Conservation (phyloP, 1,284 basidiomycete species). For the Ceratobasidium sp. region DNA sequence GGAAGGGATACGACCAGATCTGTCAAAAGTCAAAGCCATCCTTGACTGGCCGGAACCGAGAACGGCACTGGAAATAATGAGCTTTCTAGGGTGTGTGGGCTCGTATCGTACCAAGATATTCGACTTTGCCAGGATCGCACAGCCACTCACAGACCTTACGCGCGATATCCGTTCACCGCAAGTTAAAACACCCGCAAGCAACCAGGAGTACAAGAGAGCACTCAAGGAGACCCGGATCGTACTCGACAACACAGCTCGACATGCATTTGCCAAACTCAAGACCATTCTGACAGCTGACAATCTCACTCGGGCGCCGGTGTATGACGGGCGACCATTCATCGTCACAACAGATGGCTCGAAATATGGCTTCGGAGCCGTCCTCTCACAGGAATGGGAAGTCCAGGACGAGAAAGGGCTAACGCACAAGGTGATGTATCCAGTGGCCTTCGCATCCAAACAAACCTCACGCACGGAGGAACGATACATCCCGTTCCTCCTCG, state of each 20-base stretch:
- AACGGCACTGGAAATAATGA: constrained; percentile 44
- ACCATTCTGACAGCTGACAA: constrained; percentile 47
- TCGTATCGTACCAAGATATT: constrained; percentile 48
- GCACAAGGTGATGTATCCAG: constrained; percentile 34
- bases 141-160: constrained; percentile 47
- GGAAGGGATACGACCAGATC: constrained; percentile 48
- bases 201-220: constrained; percentile 36
- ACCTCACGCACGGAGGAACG: constrained; percentile 41
- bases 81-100: constrained; percentile 46
- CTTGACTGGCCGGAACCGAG: constrained; percentile 49
- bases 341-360: constrained; percentile 51
- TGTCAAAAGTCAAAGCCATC: constrained; percentile 49
- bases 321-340: constrained; percentile 49
- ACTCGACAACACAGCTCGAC: constrained; percentile 42
- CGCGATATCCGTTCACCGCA: constrained; percentile 33
- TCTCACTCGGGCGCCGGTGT: constrained; percentile 45
- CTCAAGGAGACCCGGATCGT: constrained; percentile 21
- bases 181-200: not conserved
- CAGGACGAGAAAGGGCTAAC: not conserved
- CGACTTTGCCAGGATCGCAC: constrained; percentile 47
- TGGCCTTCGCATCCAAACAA: constrained; percentile 40
- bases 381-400: constrained; percentile 44
- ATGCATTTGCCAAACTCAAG: constrained; percentile 49
- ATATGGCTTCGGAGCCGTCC: constrained; percentile 49
- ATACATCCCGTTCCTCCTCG: constrained; percentile 42